phyloP scores from a whole-genome alignment of 78 protist genomes.

The Chrysochromulina parva region DNA sequence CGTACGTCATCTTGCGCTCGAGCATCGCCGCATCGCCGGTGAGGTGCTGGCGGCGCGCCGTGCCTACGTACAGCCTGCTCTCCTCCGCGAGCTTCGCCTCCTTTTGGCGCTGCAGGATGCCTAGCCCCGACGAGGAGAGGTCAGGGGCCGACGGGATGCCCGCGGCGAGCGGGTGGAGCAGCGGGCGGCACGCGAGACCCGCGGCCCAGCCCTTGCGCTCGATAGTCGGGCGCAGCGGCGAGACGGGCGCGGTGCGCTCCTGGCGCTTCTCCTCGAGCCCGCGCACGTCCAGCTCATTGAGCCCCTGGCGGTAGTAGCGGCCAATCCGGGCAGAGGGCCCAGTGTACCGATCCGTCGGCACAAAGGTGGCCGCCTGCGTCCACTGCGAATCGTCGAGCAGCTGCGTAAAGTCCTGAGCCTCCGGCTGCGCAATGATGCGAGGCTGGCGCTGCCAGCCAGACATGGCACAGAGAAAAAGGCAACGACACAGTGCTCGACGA shows the following conservation, averaged over 20 bases:
- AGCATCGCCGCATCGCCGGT: background rate
- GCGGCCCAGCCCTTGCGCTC: background rate
- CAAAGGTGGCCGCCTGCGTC: conserved; percentile 1
- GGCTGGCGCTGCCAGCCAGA: background rate
- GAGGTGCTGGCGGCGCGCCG: background rate
- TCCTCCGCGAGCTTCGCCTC: background rate
- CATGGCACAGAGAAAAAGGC: no score
- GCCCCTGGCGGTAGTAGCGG: background rate
- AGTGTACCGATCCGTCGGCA: background rate
- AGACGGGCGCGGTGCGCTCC: no score
- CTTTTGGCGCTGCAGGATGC: background rate
- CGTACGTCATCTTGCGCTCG: background rate
- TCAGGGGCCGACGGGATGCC: no score
- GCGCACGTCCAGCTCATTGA: background rate
- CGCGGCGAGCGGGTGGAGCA: background rate
- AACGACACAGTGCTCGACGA: no score
- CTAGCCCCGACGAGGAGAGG: background rate
- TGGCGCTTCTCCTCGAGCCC: background rate
- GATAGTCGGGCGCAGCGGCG: background rate
- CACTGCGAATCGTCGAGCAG: background rate
- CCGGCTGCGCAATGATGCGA: background rate
- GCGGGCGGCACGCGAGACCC: conserved; percentile 6
- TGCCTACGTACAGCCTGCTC: background rate
- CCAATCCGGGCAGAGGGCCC: background rate
- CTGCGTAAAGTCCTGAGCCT: background rate